Evolutionary conservation across 2,329 filamentous ascomycete species (phyloP), one percentile per base, ranked within the genome.

Genomic region (Furcasterigmium sp.): DNA sequence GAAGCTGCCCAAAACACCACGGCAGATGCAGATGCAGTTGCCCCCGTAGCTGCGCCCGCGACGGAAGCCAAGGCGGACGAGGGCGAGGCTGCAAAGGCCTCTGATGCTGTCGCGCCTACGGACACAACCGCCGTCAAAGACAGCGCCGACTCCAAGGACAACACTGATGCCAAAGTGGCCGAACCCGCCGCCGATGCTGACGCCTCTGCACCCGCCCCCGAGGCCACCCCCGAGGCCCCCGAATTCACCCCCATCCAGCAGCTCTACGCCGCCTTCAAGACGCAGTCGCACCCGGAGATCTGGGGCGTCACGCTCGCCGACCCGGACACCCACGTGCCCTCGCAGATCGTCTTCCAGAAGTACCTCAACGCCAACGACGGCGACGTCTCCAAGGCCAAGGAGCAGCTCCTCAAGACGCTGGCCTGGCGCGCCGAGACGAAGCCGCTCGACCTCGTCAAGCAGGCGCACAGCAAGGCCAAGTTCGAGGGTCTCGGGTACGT

Each of bases 321-420:
- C 44, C 66, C 68, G 14, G 66, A 68, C 17, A 63, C 66, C 32
- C 75, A 89, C 54, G 74, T 91, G 41, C 87, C 87, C 44, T 91
- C 86, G 37, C 84, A 86, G 60, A 83, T 95, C 54, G 79, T 96
- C 41, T 73, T 96, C 39, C 89, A 95, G 61, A 97, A 96, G 71
- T 96, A 91, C 69, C 78, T 97, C 44, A 87, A 91, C 53, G 91
- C 91, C 60, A 96, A 96, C 62, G 81, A 83, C 48, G 84, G 84
- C 48, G 83, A 94, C 56, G 61, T 88, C 8, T 71, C 73, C 43
- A 83, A 84, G 59, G 87, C 91, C 14, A 82, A 84, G 59, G 78
- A 84, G 44, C 91, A 96, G 70, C 78, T 97, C 36, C 73, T 70
- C 46, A 82, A 84, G 56, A 91, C 91, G 1, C 74, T 96, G 35